Percentiles rank a stretch among this genome's conserved stretches.
Evolutionary conservation across 139 green algal genomes (phyloP).

Genomic region (Eudorina sp.): DNA sequence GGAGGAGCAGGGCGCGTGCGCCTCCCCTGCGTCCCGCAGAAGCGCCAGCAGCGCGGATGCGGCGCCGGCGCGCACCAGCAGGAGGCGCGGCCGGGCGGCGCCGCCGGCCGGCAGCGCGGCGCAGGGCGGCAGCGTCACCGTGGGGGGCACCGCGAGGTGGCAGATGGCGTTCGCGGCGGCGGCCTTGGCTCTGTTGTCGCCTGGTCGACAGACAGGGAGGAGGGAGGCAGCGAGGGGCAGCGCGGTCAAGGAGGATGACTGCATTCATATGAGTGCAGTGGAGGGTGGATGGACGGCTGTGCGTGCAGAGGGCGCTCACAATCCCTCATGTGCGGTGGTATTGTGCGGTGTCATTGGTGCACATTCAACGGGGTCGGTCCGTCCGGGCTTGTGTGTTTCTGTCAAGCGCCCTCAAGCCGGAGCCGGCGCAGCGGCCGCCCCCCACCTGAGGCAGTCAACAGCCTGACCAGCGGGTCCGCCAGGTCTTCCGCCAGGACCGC

Average conservation of each 20-base stretch:
- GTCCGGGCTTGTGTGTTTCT: too few species aligned
- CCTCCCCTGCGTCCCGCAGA: not conserved
- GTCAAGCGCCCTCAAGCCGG: too few species aligned
- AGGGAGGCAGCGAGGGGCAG: too few species aligned
- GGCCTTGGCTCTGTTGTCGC: not conserved
- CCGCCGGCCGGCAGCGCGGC: not conserved
- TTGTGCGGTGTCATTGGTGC: too few species aligned
- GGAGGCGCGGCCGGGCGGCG: not conserved
- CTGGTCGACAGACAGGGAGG: too few species aligned
- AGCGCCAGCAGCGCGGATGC: constrained; percentile 15
- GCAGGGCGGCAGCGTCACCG: constrained; percentile 8
- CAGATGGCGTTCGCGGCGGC: constrained; percentile 27
- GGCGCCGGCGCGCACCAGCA: constrained; percentile 25
- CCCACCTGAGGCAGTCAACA: constrained; percentile 4
- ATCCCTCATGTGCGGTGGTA: too few species aligned
- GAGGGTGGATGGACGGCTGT: too few species aligned
- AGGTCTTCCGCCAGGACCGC: constrained; percentile 43
- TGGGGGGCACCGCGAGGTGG: not conserved
- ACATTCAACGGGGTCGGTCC: too few species aligned
- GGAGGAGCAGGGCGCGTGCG: not conserved
- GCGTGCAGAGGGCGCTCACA: too few species aligned
- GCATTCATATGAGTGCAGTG: too few species aligned
- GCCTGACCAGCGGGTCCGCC: constrained; percentile 29
- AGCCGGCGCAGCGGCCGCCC: too few species aligned
- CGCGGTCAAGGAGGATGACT: too few species aligned